Evolutionary conservation across 768 basidiomycete genomes (phyloP).

Genomic region (Tylopilus vinaceipallidus): DNA sequence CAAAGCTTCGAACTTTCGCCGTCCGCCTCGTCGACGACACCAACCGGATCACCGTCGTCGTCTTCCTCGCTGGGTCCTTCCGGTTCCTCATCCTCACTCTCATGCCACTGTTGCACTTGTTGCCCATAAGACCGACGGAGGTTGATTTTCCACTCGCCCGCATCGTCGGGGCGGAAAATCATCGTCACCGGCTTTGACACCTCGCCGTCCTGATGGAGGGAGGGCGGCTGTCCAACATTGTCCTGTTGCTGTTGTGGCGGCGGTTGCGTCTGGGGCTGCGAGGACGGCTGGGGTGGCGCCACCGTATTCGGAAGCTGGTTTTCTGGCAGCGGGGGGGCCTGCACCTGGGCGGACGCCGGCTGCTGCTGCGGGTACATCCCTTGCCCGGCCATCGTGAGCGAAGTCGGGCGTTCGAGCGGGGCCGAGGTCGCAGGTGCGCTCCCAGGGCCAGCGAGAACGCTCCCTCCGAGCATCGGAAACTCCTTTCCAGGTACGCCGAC

Average conservation of each 20-base stretch:
- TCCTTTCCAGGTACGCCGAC: conserved; percentile 56
- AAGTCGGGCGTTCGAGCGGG: conserved; percentile 53
- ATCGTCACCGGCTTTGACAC: conserved; percentile 47
- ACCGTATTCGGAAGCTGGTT: conserved; percentile 26
- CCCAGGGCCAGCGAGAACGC: conserved; percentile 48
- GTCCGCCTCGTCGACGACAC: conserved; percentile 61
- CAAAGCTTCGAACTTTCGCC: conserved; percentile 73
- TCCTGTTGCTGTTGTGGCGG: conserved; percentile 23
- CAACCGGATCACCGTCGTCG: conserved; percentile 51
- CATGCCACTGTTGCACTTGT: conserved; percentile 37
- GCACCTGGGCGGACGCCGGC: conserved; percentile 23
- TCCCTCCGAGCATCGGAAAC: conserved; percentile 59
- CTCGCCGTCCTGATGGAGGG: conserved; percentile 17
- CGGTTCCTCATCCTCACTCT: conserved; percentile 55
- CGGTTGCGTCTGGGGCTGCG: conserved; percentile 18
- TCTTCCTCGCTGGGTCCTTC: conserved; percentile 72
- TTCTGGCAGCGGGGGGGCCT: conserved; percentile 30
- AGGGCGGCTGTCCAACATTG: conserved; percentile 9
- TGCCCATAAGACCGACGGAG: conserved; percentile 61
- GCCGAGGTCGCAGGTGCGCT: conserved; percentile 46
- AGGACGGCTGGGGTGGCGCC: conserved; percentile 35
- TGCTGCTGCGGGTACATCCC: conserved; percentile 43
- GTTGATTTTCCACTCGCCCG: conserved; percentile 84
- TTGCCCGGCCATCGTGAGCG: conserved; percentile 31
- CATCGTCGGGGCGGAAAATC: conserved; percentile 86